Evolutionary conservation across 495 filamentous ascomycete genomes (phyloP).

Genomic region (Xanthoparmelia taractica): DNA sequence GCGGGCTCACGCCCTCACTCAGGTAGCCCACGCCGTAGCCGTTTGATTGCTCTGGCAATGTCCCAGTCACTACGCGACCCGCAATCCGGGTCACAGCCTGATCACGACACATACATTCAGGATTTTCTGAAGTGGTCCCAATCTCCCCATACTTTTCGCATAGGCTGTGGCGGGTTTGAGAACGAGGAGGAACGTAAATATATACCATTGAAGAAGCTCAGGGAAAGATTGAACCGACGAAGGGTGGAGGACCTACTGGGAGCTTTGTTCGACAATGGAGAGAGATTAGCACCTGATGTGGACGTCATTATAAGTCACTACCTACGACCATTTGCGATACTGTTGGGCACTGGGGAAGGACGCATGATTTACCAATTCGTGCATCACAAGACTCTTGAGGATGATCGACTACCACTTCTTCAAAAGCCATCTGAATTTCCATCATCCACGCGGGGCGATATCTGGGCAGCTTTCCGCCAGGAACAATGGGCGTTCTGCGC

Average conservation of each 20-base stretch:
- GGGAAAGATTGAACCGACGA: not conserved
- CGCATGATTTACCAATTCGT: constrained; percentile 15
- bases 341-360: constrained; percentile 15
- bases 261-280: not conserved
- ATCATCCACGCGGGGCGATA: not conserved
- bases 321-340: constrained; percentile 18
- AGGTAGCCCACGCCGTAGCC: too few species aligned
- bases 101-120: not conserved
- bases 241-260: not conserved
- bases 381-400: constrained; percentile 10
- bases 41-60: not conserved
- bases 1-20: too few species aligned
- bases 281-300: not conserved
- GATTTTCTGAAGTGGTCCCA: not conserved
- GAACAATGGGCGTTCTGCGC: constrained; percentile 23
- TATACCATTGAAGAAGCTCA: not conserved
- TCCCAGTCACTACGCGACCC: not conserved
- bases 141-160: not conserved
- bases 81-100: not conserved
- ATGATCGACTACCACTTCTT: constrained; percentile 16
- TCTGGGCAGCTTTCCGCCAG: constrained; percentile 9
- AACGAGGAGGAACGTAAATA: not conserved
- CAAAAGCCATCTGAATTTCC: not conserved
- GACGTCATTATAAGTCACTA: constrained; percentile 13
- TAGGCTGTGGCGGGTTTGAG: not conserved